Conservation (phyloP, 352 stramenopile genomes). For the Pythium scleroteichum region DNA sequence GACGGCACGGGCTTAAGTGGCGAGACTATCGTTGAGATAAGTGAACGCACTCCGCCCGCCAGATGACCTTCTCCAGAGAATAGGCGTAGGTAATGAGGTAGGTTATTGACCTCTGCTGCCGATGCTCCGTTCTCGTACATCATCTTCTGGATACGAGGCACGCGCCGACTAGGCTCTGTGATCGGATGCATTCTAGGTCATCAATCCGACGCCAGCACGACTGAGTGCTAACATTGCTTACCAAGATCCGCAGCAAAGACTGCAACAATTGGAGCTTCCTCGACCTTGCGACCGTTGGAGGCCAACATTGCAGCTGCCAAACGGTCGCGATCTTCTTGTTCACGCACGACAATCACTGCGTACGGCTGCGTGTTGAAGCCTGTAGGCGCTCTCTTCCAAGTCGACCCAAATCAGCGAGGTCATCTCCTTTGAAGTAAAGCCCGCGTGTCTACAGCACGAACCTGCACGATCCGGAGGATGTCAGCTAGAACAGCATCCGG, state of each 20-base stretch:
- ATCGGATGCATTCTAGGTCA: not conserved
- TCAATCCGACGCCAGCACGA: no score
- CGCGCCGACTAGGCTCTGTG: constrained; percentile 68
- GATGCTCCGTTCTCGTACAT: constrained; percentile 55
- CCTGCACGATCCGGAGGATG: constrained; percentile 70
- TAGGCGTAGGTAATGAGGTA: constrained; percentile 62
- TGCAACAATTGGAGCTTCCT: constrained; percentile 72
- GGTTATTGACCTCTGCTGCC: constrained; percentile 47
- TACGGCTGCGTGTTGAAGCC: constrained; percentile 86
- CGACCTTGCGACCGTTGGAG: constrained; percentile 70
- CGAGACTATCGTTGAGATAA: constrained; percentile 64
- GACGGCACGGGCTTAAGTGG: constrained; percentile 62
- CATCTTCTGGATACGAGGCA: constrained; percentile 71
- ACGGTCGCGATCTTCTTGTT: constrained; percentile 64
- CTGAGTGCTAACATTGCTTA: constrained; percentile 18
- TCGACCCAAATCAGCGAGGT: no score
- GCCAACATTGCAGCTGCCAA: constrained; percentile 78
- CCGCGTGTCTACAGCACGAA: not conserved
- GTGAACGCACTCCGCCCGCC: constrained; percentile 47
- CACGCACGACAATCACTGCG: constrained; percentile 71
- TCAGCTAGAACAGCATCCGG: constrained; percentile 58
- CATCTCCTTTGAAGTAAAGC: no score
- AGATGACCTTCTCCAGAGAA: constrained; percentile 74
- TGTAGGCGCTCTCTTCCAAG: constrained; percentile 57
- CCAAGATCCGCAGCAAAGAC: constrained; percentile 81